Percentiles rank a stretch among this genome's conserved stretches.
Conservation (phyloP, 441 rosid species). For the Pelargonium myrrhifolium region DNA sequence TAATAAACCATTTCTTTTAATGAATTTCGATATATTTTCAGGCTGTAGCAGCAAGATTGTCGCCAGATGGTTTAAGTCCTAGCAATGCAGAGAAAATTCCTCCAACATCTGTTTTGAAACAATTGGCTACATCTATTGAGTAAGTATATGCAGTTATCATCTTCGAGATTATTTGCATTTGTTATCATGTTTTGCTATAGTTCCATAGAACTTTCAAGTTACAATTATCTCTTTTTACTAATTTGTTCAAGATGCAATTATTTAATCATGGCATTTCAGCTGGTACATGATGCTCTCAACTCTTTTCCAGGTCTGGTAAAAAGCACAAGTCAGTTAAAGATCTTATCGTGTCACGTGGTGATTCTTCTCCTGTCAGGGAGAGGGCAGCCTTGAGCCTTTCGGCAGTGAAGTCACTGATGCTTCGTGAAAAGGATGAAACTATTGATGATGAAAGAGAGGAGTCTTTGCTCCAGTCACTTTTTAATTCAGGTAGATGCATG, state of each 20-base stretch:
- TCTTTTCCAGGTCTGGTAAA: slow-evolving; percentile 58
- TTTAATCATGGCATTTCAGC: background rate
- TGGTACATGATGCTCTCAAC: slow-evolving; percentile 6
- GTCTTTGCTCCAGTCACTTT: slow-evolving; percentile 41
- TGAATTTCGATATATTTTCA: background rate
- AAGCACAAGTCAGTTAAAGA: slow-evolving; percentile 70
- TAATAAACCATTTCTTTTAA: too few relatives aligned
- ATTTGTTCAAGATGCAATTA: background rate
- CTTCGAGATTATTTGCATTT: slow-evolving; percentile 2
- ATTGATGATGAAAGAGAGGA: slow-evolving; percentile 46
- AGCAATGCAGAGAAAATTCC: slow-evolving; percentile 58
- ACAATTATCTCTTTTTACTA: background rate
- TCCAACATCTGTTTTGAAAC: slow-evolving; percentile 61
- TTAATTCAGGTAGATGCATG: slow-evolving; percentile 57
- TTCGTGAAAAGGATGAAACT: slow-evolving; percentile 87
- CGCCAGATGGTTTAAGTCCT: slow-evolving; percentile 44
- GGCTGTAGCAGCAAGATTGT: slow-evolving; percentile 4
- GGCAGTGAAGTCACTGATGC: slow-evolving; percentile 80
- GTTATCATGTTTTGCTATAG: background rate
- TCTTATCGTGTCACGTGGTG: slow-evolving; percentile 54
- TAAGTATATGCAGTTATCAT: slow-evolving; percentile 36
- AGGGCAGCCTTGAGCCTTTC: slow-evolving; percentile 77
- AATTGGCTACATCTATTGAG: slow-evolving; percentile 74
- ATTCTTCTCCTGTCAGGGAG: slow-evolving; percentile 80
- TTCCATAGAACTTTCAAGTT: background rate